Percentiles rank a stretch among this genome's conserved stretches.
These are phyloP conservation scores for Tetrahymena borealis DNA, from an alignment of 73 alveolate species.

Conservation along the genomic window DNA sequence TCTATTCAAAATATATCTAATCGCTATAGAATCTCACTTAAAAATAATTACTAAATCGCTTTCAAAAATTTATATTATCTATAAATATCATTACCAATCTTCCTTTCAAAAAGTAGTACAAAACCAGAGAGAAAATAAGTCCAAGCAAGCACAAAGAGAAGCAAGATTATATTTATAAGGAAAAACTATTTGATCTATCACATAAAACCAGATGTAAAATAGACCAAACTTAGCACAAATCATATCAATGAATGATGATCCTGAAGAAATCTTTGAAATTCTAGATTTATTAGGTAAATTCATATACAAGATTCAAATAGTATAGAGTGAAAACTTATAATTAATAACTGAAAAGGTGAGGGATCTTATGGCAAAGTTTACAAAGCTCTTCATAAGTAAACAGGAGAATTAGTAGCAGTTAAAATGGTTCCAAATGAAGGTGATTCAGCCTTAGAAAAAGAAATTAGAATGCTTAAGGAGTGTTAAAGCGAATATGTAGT, in stretches of 20 bases:
- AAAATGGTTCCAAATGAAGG: slow-evolving; percentile 5
- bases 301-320: not conserved
- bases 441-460: slow-evolving; percentile 2
- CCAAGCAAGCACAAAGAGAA: too few species aligned
- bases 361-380: slow-evolving; percentile 37
- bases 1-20: too few species aligned
- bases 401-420: slow-evolving; percentile 8
- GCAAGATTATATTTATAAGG: not conserved
- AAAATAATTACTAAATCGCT: too few species aligned
- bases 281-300: not conserved
- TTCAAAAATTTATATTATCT: too few species aligned
- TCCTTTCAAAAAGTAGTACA: too few species aligned
- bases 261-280: slow-evolving; percentile 16
- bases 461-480: not conserved
- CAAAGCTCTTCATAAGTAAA: not conserved
- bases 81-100: too few species aligned
- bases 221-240: not conserved
- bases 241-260: slow-evolving; percentile 14
- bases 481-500: not conserved
- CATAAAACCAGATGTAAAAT: not conserved
- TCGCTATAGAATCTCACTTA: too few species aligned
- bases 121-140: too few species aligned
- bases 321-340: not conserved
- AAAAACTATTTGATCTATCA: not conserved
- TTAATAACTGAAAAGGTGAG: slow-evolving; percentile 1